Base-by-base conservation (phyloP, 2,329 filamentous ascomycete genomes). In the Chalaropsis thielavioides region DNA sequence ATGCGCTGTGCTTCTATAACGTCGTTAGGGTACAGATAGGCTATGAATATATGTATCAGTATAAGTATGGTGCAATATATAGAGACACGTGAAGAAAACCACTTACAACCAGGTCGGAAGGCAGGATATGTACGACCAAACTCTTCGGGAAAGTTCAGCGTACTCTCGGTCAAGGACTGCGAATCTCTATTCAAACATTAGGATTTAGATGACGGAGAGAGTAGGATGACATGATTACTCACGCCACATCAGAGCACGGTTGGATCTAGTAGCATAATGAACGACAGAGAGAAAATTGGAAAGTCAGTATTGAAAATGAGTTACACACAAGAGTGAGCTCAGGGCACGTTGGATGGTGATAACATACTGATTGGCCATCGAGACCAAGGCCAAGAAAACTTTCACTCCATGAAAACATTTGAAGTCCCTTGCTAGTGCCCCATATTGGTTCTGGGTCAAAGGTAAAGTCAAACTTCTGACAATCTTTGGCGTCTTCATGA, bases 51-150 rank as follows among this genome's bases (percentile, higher is more conserved):
- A 24, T 24, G 43, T 58, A 38, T 51, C 13, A 63, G 61, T 19
- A 41, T 40, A 24, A 15, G 6, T 49, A 17, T 8, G 2, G 24
- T 22, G 8, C 44, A n/a, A 19, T 46, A n/a, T n/a, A n/a, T n/a
- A n/a, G 24, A 64, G 38, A 35, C 10, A 35, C 8, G 51, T 40
- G 13, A 15, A 24, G 40, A 15, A 41, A 41, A 27, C 2, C 7
- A 74, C 77, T 69, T 71, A 79, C 77, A 79, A 24, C 77, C 77
- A 58, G 77, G 76, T 65, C 73, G 73, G 66, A 78, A 80, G 2
- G 77, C 76, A 68, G 79, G 77, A 70, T 78, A 80, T 1, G 76
- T 79, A 38, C 77, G 74, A 11, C 78, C 77, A 67, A 77, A 78
- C 67, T 76, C 73, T 63, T 75, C 72, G 0, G 76, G 76, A 19